Conservation (phyloP, 768 basidiomycete species). For the Boletales sp. region DNA sequence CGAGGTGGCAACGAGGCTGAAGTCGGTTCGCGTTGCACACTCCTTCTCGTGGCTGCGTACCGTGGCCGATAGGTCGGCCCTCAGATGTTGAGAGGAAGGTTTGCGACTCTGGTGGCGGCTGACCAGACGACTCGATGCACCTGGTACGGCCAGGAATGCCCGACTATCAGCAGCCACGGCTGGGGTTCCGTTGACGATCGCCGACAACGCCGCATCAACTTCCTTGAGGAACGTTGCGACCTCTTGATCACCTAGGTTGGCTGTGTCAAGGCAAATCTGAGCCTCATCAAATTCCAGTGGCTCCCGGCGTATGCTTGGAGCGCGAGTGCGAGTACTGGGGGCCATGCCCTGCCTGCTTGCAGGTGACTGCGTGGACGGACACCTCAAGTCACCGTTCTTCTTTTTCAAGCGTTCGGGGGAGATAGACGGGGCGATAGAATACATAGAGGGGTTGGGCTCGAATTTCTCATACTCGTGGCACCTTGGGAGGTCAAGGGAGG, state of each 20-base stretch:
- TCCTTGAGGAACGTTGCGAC: conserved; percentile 30
- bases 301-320: conserved; percentile 28
- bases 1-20: conserved; percentile 30
- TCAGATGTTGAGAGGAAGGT: conserved; percentile 29
- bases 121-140: conserved; percentile 20
- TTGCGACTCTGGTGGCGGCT: conserved; percentile 29
- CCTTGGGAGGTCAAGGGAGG: conserved; percentile 30
- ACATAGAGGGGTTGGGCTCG: conserved; percentile 29
- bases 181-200: conserved; percentile 22
- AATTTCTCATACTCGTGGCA: conserved; percentile 20
- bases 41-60: conserved; percentile 26
- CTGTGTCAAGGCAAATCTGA: conserved; percentile 30
- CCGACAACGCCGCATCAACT: conserved; percentile 27
- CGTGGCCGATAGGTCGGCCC: conserved; percentile 28
- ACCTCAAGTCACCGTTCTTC: conserved; percentile 20
- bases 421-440: conserved; percentile 28
- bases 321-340: conserved; percentile 16
- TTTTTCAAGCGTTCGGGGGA: conserved; percentile 18
- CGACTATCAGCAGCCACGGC: conserved; percentile 29
- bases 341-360: conserved; percentile 24
- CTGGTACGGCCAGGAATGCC: conserved; percentile 28
- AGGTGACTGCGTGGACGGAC: conserved; percentile 22
- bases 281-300: conserved; percentile 28
- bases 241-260: conserved; percentile 28
- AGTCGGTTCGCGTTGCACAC: conserved; percentile 21